A percentile compares a stretch with the other conserved stretches of the same genome.
Conservation (phyloP, 2,329 filamentous ascomycete species). For the Phaeosphaeria sp. region DNA sequence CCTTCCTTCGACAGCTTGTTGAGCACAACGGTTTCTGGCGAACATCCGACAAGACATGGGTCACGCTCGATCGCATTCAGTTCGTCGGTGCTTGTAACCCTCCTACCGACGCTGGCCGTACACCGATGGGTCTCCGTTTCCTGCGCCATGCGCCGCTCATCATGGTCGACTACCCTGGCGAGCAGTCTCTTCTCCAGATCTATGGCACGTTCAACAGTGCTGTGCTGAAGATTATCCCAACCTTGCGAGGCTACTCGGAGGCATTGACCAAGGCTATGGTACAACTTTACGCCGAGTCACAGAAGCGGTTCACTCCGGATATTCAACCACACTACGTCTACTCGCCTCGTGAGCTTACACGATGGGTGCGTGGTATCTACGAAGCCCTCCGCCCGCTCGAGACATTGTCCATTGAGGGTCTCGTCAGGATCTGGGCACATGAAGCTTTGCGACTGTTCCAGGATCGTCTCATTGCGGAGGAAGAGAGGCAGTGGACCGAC, state of each 20-base stretch:
- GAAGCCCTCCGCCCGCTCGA: conserved; percentile 95
- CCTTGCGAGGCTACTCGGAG: conserved; percentile 93
- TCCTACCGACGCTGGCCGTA: conserved; percentile 95
- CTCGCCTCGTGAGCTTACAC: conserved; percentile 95
- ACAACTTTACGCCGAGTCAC: conserved; percentile 91
- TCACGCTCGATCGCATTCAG: conserved; percentile 95
- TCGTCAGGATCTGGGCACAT: conserved; percentile 97
- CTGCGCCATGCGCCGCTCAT: conserved; percentile 96
- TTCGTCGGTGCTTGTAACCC: conserved; percentile 99
- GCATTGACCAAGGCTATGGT: conserved; percentile 98
- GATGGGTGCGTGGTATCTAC: conserved; percentile 97
- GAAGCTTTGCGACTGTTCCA: conserved; percentile 96
- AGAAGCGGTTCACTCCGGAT: conserved; percentile 91
- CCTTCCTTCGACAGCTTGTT: conserved; percentile 94
- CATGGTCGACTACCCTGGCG: conserved; percentile 99
- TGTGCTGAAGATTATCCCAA: conserved; percentile 94
- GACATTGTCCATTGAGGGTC: conserved; percentile 82
- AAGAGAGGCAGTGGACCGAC: conserved; percentile 94
- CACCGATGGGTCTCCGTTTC: conserved; percentile 90
- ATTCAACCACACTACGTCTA: conserved; percentile 99
- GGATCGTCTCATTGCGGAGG: conserved; percentile 92
- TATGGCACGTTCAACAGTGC: conserved; percentile 98
- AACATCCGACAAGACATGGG: conserved; percentile 96
- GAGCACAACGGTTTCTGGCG: conserved; percentile 99
- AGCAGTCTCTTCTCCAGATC: conserved; percentile 92